Conservation (phyloP, 129 eudicot species). For the Heracleum sosnowskyi region DNA sequence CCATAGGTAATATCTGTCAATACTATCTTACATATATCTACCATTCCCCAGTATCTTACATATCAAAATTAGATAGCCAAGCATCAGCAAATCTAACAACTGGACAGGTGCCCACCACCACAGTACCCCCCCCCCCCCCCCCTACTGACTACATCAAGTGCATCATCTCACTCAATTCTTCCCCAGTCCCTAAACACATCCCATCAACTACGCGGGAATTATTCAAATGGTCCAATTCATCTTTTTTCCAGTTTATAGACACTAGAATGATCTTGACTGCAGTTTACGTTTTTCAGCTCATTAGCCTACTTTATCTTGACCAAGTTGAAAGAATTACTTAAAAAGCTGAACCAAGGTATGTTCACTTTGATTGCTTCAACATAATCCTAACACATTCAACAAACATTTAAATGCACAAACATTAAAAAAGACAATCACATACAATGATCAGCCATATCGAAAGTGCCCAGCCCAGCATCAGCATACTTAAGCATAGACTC, state of each 20-base stretch:
- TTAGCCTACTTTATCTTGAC: neutral
- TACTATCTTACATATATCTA: neutral
- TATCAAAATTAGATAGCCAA: conserved; percentile 55
- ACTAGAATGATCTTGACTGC: neutral
- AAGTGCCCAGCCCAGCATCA: conserved; percentile 82
- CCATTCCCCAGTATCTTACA: conserved; percentile 32
- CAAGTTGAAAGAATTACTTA: neutral
- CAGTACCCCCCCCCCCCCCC: no score
- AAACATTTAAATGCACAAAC: neutral
- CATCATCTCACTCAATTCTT: conserved; percentile 44
- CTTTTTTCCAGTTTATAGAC: no score
- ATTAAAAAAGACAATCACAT: conserved; percentile 25
- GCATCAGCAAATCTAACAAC: conserved; percentile 63
- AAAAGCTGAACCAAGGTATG: neutral
- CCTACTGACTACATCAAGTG: conserved; percentile 17
- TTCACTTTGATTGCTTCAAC: neutral
- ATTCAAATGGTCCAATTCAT: conserved; percentile 15
- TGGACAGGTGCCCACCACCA: conserved; percentile 20
- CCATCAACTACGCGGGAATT: conserved; percentile 69
- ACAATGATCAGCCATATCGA: conserved; percentile 99
- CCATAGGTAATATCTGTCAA: neutral
- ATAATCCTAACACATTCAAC: neutral
- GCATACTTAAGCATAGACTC: conserved; percentile 86
- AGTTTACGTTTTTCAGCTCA: neutral
- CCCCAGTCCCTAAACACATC: conserved; percentile 92